phyloP scores from a whole-genome alignment of 352 stramenopile species.

The Elongisporangium undulatum region DNA sequence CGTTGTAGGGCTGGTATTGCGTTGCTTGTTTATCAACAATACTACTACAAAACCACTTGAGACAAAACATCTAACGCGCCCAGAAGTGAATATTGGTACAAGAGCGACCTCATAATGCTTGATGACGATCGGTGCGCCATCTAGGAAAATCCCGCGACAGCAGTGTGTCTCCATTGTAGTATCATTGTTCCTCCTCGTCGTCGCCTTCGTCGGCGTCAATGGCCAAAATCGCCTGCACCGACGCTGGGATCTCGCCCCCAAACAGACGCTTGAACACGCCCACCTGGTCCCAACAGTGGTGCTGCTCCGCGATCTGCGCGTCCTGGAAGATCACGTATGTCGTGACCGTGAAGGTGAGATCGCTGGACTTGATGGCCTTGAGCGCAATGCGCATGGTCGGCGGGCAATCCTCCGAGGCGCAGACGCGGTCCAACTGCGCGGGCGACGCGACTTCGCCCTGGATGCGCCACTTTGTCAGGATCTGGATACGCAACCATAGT shows the following conservation, averaged over 20 bases:
- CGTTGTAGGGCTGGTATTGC: not conserved
- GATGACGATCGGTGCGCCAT: not conserved
- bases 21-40: not conserved
- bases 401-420: constrained; percentile 65
- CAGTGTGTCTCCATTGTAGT: constrained; percentile 3
- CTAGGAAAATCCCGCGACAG: not conserved
- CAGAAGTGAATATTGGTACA: not conserved
- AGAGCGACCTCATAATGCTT: not conserved
- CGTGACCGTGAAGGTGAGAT: constrained; percentile 81
- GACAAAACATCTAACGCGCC: not conserved
- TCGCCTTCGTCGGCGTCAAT: constrained; percentile 36
- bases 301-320: constrained; percentile 59
- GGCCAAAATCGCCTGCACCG: constrained; percentile 47
- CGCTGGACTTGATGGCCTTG: constrained; percentile 74
- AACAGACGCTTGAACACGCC: constrained; percentile 81
- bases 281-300: constrained; percentile 82
- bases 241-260: constrained; percentile 58
- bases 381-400: constrained; percentile 60
- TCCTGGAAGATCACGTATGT: constrained; percentile 83
- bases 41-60: not conserved
- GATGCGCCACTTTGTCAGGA: constrained; percentile 80
- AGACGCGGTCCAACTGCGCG: constrained; percentile 55
- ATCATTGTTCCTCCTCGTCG: constrained; percentile 1
- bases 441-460: constrained; percentile 70
- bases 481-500: constrained; percentile 16